Percentiles rank a stretch among this genome's conserved stretches.
Conservation (phyloP, 2,329 filamentous ascomycete genomes). For the Sarocladium kiliense region DNA sequence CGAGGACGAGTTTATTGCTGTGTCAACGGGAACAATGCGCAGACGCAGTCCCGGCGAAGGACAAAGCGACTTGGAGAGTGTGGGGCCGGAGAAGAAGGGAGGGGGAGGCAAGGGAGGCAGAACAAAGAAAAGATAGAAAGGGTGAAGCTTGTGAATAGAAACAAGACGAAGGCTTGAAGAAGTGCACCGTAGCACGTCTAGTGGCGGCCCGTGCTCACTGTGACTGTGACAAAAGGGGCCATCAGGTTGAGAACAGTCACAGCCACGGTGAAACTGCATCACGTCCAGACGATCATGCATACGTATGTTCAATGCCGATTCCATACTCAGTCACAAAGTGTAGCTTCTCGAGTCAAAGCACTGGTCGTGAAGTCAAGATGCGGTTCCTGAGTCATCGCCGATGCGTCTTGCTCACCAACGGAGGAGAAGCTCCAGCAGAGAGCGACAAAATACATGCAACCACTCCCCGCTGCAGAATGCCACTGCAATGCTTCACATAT, state of each 20-base stretch:
- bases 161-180: no score
- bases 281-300: neutral
- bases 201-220: neutral
- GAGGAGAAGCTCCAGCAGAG: neutral
- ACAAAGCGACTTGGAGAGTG: constrained; percentile 55
- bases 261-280: neutral
- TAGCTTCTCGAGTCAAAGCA: no score
- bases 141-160: neutral
- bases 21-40: constrained; percentile 76
- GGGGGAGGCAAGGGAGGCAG: constrained; percentile 29
- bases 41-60: constrained; percentile 75
- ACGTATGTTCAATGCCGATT: neutral
- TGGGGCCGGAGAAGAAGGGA: constrained; percentile 40
- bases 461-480: neutral
- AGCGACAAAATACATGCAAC: constrained; percentile 3
- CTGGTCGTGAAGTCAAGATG: neutral
- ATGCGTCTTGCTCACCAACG: neutral
- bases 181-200: neutral
- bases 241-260: neutral
- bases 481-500: neutral
- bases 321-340: no score
- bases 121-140: constrained; percentile 33
- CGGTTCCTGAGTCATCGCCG: constrained; percentile 3
- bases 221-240: neutral
- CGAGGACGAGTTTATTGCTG: constrained; percentile 76